Percentiles rank a stretch among this genome's conserved stretches.
Evolutionary conservation across 306 rosid genomes (phyloP).

Genomic region (Carpinus fangiana): DNA sequence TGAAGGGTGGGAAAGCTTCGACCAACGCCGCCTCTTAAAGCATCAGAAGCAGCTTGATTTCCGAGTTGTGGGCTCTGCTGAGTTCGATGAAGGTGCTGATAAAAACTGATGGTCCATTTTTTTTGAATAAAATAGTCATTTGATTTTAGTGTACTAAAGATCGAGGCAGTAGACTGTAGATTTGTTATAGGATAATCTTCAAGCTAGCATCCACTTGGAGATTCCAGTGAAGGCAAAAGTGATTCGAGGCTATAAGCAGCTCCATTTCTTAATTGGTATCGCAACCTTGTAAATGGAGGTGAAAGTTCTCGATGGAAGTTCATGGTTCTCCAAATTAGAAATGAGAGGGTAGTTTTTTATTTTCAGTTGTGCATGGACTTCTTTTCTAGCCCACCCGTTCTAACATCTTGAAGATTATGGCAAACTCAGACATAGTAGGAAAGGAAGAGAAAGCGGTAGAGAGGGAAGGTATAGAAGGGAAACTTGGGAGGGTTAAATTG

Average conservation of each 20-base stretch:
- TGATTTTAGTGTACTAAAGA: not conserved
- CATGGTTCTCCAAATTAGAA: not conserved
- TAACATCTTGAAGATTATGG: not conserved
- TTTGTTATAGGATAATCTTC: not conserved
- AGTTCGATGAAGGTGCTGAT: constrained; percentile 96
- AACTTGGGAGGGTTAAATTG: not conserved
- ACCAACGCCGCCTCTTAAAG: constrained; percentile 69
- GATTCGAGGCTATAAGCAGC: not conserved
- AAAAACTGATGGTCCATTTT: constrained; percentile 42
- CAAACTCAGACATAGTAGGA: not conserved
- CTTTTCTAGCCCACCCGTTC: not conserved
- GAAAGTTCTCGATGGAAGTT: not conserved
- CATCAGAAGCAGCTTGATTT: constrained; percentile 89
- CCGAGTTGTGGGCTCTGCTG: constrained; percentile 62
- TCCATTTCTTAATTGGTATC: not conserved
- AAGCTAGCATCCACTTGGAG: not conserved
- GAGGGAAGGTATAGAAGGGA: not conserved
- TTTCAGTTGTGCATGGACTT: not conserved
- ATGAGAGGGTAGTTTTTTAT: too few relatives aligned
- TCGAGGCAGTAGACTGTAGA: not conserved
- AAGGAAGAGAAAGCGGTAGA: not conserved
- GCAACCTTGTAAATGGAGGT: not conserved
- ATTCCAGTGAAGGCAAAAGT: not conserved
- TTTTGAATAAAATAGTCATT: not conserved
- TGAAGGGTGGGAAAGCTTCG: constrained; percentile 92